These are phyloP conservation scores for Geotrichum phurueaensis DNA, from an alignment of 1,139 yeast species.

Conservation along the genomic window DNA sequence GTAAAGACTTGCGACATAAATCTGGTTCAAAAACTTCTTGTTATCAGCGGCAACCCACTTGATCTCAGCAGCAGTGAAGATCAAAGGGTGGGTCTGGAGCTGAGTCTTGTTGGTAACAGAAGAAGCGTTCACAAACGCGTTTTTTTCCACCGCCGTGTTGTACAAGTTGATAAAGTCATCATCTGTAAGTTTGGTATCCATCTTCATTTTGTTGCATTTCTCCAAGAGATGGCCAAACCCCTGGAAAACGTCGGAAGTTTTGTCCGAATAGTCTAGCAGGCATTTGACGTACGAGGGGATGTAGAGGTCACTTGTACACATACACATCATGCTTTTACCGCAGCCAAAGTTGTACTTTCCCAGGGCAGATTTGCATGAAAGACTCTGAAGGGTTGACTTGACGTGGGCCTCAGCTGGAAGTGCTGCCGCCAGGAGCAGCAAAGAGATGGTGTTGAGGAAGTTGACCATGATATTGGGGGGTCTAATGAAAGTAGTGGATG, in stretches of 20 bases:
- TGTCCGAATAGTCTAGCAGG: neutral
- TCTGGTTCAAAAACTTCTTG: neutral
- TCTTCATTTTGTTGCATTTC: neutral
- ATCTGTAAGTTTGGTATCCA: neutral
- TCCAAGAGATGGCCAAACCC: neutral
- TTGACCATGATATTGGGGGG: neutral
- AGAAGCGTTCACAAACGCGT: neutral
- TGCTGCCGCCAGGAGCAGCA: neutral
- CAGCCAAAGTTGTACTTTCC: conserved; percentile 7
- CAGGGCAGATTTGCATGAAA: conserved; percentile 1
- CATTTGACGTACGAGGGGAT: conserved; percentile 2
- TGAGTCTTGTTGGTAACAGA: neutral
- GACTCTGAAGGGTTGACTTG: conserved; percentile 8
- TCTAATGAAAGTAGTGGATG: neutral
- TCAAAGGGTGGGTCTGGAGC: neutral
- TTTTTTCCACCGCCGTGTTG: neutral
- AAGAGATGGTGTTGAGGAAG: neutral
- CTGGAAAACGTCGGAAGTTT: neutral
- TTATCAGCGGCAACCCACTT: neutral
- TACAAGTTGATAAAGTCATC: neutral
- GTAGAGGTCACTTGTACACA: neutral
- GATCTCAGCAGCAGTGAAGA: neutral
- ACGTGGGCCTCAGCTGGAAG: conserved; percentile 1
- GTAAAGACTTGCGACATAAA: conserved; percentile 6
- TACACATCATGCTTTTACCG: neutral